phyloP scores from a whole-genome alignment of 2,329 filamentous ascomycete genomes.

The Exutisphaerella laricina region DNA sequence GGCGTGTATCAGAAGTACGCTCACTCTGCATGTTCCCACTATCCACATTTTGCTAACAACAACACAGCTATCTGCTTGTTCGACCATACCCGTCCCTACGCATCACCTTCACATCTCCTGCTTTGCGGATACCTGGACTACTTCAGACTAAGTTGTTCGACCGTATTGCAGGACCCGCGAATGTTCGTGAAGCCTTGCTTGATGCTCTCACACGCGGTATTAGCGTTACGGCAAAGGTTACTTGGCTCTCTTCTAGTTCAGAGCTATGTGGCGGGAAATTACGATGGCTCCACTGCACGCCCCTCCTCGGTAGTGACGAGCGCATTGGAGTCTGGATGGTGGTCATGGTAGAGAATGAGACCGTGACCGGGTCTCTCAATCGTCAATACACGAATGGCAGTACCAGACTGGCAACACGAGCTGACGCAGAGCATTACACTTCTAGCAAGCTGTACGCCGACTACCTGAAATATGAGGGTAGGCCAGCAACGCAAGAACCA shows the following conservation, averaged over 20 bases:
- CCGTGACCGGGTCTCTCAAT: slow-evolving; percentile 27
- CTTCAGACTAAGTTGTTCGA: slow-evolving; percentile 45
- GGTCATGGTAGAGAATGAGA: slow-evolving; percentile 41
- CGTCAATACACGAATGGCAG: slow-evolving; percentile 6
- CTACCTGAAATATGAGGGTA: slow-evolving; percentile 31
- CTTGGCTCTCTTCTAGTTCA: slow-evolving; percentile 30
- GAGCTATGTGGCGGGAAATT: slow-evolving; percentile 23
- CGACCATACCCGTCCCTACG: slow-evolving; percentile 60
- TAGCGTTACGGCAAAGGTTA: slow-evolving; percentile 41
- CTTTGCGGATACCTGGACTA: slow-evolving; percentile 61
- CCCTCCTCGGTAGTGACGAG: slow-evolving; percentile 39
- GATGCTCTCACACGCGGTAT: slow-evolving; percentile 37
- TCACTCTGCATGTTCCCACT: not conserved
- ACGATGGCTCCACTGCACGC: slow-evolving; percentile 43
- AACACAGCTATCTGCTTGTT: slow-evolving; percentile 56
- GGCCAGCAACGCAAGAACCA: slow-evolving; percentile 9
- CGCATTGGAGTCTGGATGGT: slow-evolving; percentile 45
- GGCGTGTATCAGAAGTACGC: slow-evolving; percentile 36
- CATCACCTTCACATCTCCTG: slow-evolving; percentile 64
- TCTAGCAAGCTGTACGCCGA: slow-evolving; percentile 34
- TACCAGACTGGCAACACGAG: slow-evolving; percentile 9
- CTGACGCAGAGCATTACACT: slow-evolving; percentile 18
- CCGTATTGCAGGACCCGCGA: slow-evolving; percentile 38
- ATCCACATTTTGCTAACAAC: not conserved
- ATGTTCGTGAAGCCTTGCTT: slow-evolving; percentile 35